phyloP scores from a whole-genome alignment of 2,329 filamentous ascomycete genomes.

The Leptographium galeiforme region DNA sequence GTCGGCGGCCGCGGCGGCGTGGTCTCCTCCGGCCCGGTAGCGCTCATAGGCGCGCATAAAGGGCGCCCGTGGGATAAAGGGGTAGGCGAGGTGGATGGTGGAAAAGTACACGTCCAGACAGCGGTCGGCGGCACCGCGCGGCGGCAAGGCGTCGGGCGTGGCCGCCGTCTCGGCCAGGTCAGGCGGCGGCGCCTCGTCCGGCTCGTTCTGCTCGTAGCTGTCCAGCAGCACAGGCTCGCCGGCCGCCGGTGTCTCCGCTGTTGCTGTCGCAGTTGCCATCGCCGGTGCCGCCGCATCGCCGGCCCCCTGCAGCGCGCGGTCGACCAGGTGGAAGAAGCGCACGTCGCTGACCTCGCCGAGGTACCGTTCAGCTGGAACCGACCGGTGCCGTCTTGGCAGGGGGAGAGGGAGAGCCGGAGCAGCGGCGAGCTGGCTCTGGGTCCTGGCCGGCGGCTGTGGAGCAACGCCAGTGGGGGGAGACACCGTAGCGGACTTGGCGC shows the following conservation, averaged over 20 bases:
- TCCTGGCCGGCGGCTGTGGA: too few relatives aligned
- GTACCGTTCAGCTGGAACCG: constrained; percentile 14
- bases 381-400: too few relatives aligned
- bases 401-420: too few relatives aligned
- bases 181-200: neutral
- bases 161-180: neutral
- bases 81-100: constrained; percentile 22
- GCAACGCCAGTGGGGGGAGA: too few relatives aligned
- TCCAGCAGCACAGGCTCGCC: constrained; percentile 6
- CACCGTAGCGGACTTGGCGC: neutral
- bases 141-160: neutral
- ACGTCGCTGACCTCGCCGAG: constrained; percentile 25
- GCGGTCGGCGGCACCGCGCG: constrained; percentile 2
- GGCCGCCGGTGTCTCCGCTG: too few relatives aligned
- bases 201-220: constrained; percentile 12
- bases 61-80: constrained; percentile 16
- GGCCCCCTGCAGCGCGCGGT: constrained; percentile 13
- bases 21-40: neutral
- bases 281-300: neutral
- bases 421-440: too few relatives aligned
- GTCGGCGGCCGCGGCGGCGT: too few relatives aligned
- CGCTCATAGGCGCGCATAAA: constrained; percentile 9
- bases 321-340: constrained; percentile 21
- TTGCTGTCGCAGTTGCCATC: too few relatives aligned
- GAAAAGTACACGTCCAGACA: constrained; percentile 16